These are phyloP conservation scores for Powellomyces hirtus DNA, from an alignment of 192 early-diverging fungal genomes.

Conservation along the genomic window DNA sequence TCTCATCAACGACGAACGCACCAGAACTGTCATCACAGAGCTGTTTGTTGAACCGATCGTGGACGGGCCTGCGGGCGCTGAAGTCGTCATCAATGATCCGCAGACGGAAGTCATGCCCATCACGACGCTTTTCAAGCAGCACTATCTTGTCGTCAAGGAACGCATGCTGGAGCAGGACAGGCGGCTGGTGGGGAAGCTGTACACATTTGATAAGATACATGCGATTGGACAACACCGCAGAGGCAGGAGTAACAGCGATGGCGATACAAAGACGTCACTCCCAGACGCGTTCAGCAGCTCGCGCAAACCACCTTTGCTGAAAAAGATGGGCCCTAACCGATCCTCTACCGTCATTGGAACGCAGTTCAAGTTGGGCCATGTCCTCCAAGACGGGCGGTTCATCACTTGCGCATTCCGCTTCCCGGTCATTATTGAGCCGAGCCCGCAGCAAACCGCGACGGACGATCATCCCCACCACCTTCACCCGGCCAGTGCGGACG, in stretches of 20 bases:
- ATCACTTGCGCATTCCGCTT: slow-evolving; percentile 9
- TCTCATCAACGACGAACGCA: slow-evolving; percentile 31
- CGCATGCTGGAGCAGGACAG: slow-evolving; percentile 24
- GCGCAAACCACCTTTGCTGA: neutral
- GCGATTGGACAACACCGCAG: slow-evolving; percentile 14
- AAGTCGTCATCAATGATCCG: neutral
- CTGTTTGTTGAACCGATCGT: slow-evolving; percentile 48
- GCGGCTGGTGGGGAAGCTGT: slow-evolving; percentile 28
- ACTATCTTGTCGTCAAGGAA: slow-evolving; percentile 26
- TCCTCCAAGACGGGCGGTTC: slow-evolving; percentile 21
- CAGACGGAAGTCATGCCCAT: slow-evolving; percentile 11
- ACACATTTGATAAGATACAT: slow-evolving; percentile 42
- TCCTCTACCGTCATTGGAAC: slow-evolving; percentile 13
- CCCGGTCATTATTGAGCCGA: slow-evolving; percentile 4
- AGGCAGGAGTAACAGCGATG: no score
- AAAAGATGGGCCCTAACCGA: neutral
- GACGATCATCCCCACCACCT: neutral
- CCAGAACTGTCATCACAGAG: slow-evolving; percentile 39
- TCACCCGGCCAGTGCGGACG: neutral
- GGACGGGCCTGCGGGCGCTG: slow-evolving; percentile 25
- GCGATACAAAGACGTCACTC: neutral
- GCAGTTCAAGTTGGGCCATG: slow-evolving; percentile 15
- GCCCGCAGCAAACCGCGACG: no score
- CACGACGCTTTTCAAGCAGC: slow-evolving; percentile 29
- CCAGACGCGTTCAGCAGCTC: neutral